Evolutionary conservation across 805 yeast species (phyloP).

Genomic region (Starmerella stigmatis): DNA sequence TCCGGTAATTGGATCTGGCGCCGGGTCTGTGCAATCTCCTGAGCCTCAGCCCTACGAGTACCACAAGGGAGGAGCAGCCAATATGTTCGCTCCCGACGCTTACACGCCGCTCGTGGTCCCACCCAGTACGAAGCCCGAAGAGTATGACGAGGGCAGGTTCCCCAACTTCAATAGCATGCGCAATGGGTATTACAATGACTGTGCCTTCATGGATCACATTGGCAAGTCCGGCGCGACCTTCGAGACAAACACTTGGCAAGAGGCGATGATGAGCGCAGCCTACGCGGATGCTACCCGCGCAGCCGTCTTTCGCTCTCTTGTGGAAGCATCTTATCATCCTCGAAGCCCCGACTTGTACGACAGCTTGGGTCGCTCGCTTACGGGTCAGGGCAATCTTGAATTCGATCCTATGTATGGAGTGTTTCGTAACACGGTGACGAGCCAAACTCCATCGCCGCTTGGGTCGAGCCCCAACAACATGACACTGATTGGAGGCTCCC

Average conservation of each 20-base stretch:
- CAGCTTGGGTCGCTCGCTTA: neutral
- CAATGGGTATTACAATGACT: neutral
- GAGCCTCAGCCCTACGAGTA: slow-evolving; percentile 6
- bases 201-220: neutral
- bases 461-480: no score
- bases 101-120: neutral
- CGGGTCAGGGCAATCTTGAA: neutral
- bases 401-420: slow-evolving; percentile 1
- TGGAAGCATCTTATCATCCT: neutral
- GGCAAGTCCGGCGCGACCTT: neutral
- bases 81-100: neutral
- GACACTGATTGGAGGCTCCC: no score
- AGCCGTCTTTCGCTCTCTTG: neutral
- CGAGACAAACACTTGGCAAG: slow-evolving; percentile 4
- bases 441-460: neutral
- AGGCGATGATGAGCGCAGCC: neutral
- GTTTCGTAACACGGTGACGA: neutral
- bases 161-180: neutral
- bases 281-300: neutral
- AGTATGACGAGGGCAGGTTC: neutral
- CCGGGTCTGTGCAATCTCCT: slow-evolving; percentile 1
- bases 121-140: neutral
- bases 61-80: neutral
- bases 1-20: neutral
- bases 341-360: slow-evolving; percentile 2